Percentiles rank a stretch among this genome's conserved stretches.
Evolutionary conservation across 2,329 filamentous ascomycete genomes (phyloP).

Genomic region (Fusarium sterilihyphosum): DNA sequence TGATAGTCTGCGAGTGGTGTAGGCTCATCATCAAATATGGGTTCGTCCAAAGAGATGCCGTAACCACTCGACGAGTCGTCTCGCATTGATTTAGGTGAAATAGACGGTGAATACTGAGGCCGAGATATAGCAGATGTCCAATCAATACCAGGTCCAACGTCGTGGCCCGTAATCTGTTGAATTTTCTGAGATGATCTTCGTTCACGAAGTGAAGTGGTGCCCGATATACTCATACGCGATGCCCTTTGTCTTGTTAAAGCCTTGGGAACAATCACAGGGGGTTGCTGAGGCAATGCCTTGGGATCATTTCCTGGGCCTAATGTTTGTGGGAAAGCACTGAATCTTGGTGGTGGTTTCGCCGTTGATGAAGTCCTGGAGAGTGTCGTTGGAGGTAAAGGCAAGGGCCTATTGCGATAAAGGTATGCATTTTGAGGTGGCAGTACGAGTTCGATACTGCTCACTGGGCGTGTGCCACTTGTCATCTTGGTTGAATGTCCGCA

Average conservation of each 20-base stretch:
- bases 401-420: constrained; percentile 34
- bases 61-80: constrained; percentile 41
- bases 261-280: constrained; percentile 15
- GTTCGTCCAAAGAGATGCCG: constrained; percentile 33
- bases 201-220: constrained; percentile 28
- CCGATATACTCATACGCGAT: constrained; percentile 33
- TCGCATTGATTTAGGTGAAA: constrained; percentile 28
- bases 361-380: constrained; percentile 14
- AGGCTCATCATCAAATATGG: constrained; percentile 38
- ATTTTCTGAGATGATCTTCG: constrained; percentile 52
- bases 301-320: constrained; percentile 35
- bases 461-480: constrained; percentile 23
- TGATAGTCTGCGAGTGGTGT: constrained; percentile 21
- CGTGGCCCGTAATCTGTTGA: constrained; percentile 54
- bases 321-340: constrained; percentile 31
- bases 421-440: constrained; percentile 38
- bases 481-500: constrained; percentile 15
- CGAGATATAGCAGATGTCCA: constrained; percentile 19
- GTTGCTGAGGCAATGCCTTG: constrained; percentile 25
- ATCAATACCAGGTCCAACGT: constrained; percentile 45
- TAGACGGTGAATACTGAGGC: constrained; percentile 26
- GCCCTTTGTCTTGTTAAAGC: constrained; percentile 28
- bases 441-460: constrained; percentile 31
- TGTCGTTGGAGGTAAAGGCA: constrained; percentile 33
- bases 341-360: constrained; percentile 15